phyloP scores from a whole-genome alignment of 1,284 basidiomycete species.

The Cutaneotrichosporon cyanovorans region DNA sequence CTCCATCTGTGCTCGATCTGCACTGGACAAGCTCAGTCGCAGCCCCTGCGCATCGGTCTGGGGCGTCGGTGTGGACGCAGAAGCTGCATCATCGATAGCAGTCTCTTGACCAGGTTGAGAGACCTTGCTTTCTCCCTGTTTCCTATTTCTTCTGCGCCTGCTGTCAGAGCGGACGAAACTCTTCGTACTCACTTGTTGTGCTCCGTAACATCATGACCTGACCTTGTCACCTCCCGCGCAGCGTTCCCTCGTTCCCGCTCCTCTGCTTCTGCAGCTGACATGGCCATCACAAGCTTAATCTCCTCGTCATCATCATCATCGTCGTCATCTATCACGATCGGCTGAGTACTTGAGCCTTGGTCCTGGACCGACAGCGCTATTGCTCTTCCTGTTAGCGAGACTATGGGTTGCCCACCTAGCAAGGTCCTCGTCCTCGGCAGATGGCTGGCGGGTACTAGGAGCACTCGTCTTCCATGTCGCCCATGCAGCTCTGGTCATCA shows the following conservation, averaged over 20 bases:
- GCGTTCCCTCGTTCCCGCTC: constrained; percentile 18
- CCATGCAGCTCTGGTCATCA: constrained; percentile 31
- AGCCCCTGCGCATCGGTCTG: too few relatives aligned
- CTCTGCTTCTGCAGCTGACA: constrained; percentile 11
- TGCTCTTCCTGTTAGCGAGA: constrained; percentile 13
- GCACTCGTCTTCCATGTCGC: constrained; percentile 31
- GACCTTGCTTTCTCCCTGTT: constrained; percentile 4
- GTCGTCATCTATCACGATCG: constrained; percentile 10
- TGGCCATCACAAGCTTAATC: constrained; percentile 17
- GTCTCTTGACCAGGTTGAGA: neutral
- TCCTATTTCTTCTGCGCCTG: constrained; percentile 11
- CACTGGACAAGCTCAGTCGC: constrained; percentile 14
- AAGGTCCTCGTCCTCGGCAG: constrained; percentile 33
- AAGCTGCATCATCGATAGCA: too few relatives aligned
- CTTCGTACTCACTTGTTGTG: too few relatives aligned
- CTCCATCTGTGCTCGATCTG: constrained; percentile 40
- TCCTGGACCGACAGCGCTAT: constrained; percentile 26
- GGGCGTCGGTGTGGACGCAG: too few relatives aligned
- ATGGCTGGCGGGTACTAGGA: constrained; percentile 4
- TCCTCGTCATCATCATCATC: constrained; percentile 35
- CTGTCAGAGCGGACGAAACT: too few relatives aligned
- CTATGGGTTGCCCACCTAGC: constrained; percentile 20
- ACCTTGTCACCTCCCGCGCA: constrained; percentile 16
- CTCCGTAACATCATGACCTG: too few relatives aligned
- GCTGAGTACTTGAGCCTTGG: neutral